Evolutionary conservation across 2,329 filamentous ascomycete genomes (phyloP), one percentile per base, ranked within the genome.

Genomic region (Cladosporium sp.): DNA sequence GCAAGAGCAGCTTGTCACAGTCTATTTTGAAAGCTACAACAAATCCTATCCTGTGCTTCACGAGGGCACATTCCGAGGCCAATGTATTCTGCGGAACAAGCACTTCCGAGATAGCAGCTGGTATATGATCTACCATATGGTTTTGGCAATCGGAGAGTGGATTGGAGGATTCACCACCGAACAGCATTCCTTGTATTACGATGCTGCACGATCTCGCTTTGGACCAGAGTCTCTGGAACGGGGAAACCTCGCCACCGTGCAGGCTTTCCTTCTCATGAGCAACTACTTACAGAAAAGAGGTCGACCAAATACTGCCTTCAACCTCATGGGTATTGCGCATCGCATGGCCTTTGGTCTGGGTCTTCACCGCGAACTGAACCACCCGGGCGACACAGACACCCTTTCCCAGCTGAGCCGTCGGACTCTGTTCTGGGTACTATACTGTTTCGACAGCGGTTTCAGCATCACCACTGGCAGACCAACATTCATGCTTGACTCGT

Each of bases 251-350:
- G 51, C 47, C n/a, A 52, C 41, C 9, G 52, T 58, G 12, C 51
- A 58, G 36, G 49, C 54, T 17, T 53, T 56, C 5, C 22, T 55
- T 2, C 43, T 58, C 12, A 51, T 58, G 47, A 70, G 70, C 1
- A 77, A 78, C 47, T 78, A 78, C 56, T 66, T 76, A 3, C 77
- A 78, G 56, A 78, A 78, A 56, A 65, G 72, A 30, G 72, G 78
- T 56, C 70, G 73, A 30, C 74, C 75, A 5, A 78, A 79, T 53
- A 74, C 73, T 0, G 73, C 73, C 1, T 77, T 74, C 54, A 78
- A 76, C 54, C 75, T 75, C 47, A 66, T 76, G n/a, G 76, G 76
- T 0, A 66, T 78, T 19, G 75, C 76, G 0, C 68, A 72, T 15
- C 64, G 75, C 17, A 76, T 79, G 70, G 75, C 75, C 11, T 70